Base-by-base conservation (phyloP, 2,329 filamentous ascomycete species). In the Leptographium procerum region DNA sequence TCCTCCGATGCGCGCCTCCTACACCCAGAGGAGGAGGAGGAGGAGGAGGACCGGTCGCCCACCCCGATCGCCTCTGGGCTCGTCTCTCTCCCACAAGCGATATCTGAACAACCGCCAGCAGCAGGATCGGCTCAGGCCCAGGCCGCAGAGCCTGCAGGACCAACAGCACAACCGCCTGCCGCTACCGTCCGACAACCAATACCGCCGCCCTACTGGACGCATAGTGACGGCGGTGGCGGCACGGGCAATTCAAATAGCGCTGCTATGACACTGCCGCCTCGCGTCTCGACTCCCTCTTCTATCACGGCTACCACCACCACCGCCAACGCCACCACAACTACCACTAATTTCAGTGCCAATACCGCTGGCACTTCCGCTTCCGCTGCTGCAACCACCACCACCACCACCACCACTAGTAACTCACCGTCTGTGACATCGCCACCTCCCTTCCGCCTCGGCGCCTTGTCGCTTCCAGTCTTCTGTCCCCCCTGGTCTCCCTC, bases 191-290 rank as follows among this genome's bases (percentile, higher is more conserved):
- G 11, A n/a, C 16, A 43, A 9, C 56, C 55, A 16, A 55, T 58
- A 29, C 58, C 62, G 16, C 62, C 62, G 4, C 52, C 48, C 40
- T 64, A 62, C 45, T 63, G 62, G 62, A 63, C 53, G 24, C 62
- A 63, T 51, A 63, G 59, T 50, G n/a, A 28, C 55, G 31, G 22
- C 36, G 24, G 24, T 33, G 2, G 10, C 24, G 22, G 14, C 43
- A 8, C 43, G 43, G 16, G 5, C 4, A 13, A 14, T 14, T 10
- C 36, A 13, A 40, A 4, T 14, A 13, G 36, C n/a, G n/a, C n/a
- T n/a, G n/a, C n/a, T n/a, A n/a, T n/a, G n/a, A n/a, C n/a, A 13
- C 36, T 40, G 36, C 36, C 16, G 11, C 11, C 11, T 14, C 36
- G 36, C 36, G 36, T 13, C 43, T 8, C 10, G 31, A 10, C 31